Percentiles rank a stretch among this genome's conserved stretches.
Evolutionary conservation across 2,329 filamentous ascomycete genomes (phyloP).

Genomic region (Leptographium galeiforme): DNA sequence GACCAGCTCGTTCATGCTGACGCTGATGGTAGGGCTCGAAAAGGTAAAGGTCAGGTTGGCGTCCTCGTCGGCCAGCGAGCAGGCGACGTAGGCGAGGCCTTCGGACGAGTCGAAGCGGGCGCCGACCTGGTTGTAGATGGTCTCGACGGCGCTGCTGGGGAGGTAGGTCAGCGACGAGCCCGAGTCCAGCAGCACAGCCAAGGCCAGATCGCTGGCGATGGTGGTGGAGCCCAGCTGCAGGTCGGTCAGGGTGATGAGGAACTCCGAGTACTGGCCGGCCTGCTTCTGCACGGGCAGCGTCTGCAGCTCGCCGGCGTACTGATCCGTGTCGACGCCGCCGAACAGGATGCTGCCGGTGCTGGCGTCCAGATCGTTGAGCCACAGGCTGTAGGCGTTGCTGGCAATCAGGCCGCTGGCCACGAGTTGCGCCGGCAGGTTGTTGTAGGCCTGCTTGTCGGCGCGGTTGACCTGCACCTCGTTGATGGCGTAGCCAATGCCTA

Average conservation of each 20-base stretch:
- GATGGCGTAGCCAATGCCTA: slow-evolving; percentile 69
- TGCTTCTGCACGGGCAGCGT: slow-evolving; percentile 53
- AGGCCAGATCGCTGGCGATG: slow-evolving; percentile 34
- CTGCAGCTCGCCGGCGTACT: slow-evolving; percentile 48
- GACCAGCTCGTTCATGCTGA: slow-evolving; percentile 46
- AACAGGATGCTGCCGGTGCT: slow-evolving; percentile 58
- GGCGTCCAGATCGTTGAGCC: slow-evolving; percentile 58
- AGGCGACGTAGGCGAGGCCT: slow-evolving; percentile 49
- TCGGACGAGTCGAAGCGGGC: slow-evolving; percentile 41
- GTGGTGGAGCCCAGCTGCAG: slow-evolving; percentile 30
- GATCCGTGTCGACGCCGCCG: slow-evolving; percentile 56
- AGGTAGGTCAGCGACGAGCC: slow-evolving; percentile 57
- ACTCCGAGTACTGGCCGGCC: slow-evolving; percentile 41
- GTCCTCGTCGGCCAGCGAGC: slow-evolving; percentile 30
- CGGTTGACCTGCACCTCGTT: slow-evolving; percentile 65
- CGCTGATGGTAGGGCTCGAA: slow-evolving; percentile 35
- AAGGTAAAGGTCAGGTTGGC: slow-evolving; percentile 41
- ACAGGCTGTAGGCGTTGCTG: slow-evolving; percentile 59
- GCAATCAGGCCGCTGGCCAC: slow-evolving; percentile 45
- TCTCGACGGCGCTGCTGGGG: slow-evolving; percentile 37
- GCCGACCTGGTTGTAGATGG: slow-evolving; percentile 44
- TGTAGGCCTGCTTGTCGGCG: slow-evolving; percentile 40
- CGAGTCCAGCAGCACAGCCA: slow-evolving; percentile 57
- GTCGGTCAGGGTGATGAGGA: slow-evolving; percentile 55
- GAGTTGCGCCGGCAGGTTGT: slow-evolving; percentile 57